These are phyloP conservation scores for Filobasidium uniguttulatum DNA, from an alignment of 1,284 basidiomycete species.

Conservation along the genomic window DNA sequence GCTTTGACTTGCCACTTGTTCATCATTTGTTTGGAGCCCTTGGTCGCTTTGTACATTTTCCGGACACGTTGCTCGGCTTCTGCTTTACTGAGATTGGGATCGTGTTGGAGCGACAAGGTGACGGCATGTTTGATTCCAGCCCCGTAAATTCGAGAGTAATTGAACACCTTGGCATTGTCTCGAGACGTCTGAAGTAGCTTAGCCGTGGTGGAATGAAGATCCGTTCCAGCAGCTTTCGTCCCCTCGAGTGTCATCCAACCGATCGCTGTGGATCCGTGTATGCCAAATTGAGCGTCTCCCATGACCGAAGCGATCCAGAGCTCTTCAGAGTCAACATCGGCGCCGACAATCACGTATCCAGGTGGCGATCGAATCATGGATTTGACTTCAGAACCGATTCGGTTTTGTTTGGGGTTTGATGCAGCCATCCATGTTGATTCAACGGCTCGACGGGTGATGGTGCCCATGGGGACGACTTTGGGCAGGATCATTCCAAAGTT, in stretches of 20 bases:
- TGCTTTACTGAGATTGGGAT: constrained; percentile 61
- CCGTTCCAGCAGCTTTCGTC: constrained; percentile 90
- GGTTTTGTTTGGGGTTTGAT: constrained; percentile 93
- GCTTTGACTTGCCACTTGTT: constrained; percentile 28
- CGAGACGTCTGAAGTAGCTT: constrained; percentile 83
- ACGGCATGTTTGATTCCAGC: constrained; percentile 92
- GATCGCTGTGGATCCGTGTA: constrained; percentile 92
- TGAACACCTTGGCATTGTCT: constrained; percentile 97
- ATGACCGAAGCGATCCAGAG: constrained; percentile 98
- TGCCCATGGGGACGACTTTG: constrained; percentile 96
- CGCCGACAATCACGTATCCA: constrained; percentile 90
- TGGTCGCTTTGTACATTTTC: constrained; percentile 81
- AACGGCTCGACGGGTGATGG: constrained; percentile 90
- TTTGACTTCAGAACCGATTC: constrained; percentile 94
- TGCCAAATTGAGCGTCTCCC: constrained; percentile 95
- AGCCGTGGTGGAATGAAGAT: constrained; percentile 94
- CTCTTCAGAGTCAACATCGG: constrained; percentile 97
- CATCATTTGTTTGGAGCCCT: constrained; percentile 68
- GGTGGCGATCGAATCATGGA: constrained; percentile 90
- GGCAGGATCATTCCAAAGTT: constrained; percentile 82
- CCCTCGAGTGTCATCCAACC: constrained; percentile 99
- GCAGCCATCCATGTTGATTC: constrained; percentile 98
- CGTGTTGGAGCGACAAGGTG: constrained; percentile 75
- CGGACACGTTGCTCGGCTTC: constrained; percentile 69
- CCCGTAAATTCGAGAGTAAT: constrained; percentile 97